These are phyloP conservation scores for Ichthyophthirius multifiliis DNA, from an alignment of 169 alveolate species.

Conservation along the genomic window DNA sequence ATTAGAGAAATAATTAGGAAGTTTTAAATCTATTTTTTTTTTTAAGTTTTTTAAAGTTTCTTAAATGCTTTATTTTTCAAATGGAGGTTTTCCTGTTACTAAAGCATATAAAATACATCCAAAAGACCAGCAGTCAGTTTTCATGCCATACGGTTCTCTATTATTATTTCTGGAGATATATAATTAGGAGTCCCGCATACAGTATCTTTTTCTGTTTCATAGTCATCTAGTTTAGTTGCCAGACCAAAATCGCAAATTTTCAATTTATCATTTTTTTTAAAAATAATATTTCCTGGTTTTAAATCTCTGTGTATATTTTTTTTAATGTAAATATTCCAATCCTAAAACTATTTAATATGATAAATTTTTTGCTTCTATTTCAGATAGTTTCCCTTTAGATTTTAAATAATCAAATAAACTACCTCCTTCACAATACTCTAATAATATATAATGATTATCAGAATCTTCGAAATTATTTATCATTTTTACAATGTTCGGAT, in stretches of 20 bases:
- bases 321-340: slow-evolving; percentile 54
- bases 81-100: slow-evolving; percentile 74
- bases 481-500: slow-evolving; percentile 62
- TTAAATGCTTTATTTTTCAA: slow-evolving; percentile 65
- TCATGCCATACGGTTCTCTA: slow-evolving; percentile 55
- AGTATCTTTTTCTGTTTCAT: slow-evolving; percentile 49
- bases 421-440: slow-evolving; percentile 80
- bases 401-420: slow-evolving; percentile 55
- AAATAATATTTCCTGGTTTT: slow-evolving; percentile 64
- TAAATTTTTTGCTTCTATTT: slow-evolving; percentile 27
- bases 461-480: slow-evolving; percentile 68
- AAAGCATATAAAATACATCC: slow-evolving; percentile 76
- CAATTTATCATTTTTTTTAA: slow-evolving; percentile 39
- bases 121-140: slow-evolving; percentile 75
- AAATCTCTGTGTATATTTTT: slow-evolving; percentile 72
- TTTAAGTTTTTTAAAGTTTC: slow-evolving; percentile 43
- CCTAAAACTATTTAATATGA: slow-evolving; percentile 54
- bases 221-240: slow-evolving; percentile 42
- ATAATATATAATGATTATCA: slow-evolving; percentile 60
- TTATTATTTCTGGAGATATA: slow-evolving; percentile 45
- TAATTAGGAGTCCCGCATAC: slow-evolving; percentile 65
- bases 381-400: slow-evolving; percentile 36
- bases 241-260: slow-evolving; percentile 74
- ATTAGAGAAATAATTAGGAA: neutral
- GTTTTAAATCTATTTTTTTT: neutral